Evolutionary conservation across 768 basidiomycete genomes (phyloP), one percentile per base, ranked within the genome.

Genomic region (Candolleomyces efflorescens): DNA sequence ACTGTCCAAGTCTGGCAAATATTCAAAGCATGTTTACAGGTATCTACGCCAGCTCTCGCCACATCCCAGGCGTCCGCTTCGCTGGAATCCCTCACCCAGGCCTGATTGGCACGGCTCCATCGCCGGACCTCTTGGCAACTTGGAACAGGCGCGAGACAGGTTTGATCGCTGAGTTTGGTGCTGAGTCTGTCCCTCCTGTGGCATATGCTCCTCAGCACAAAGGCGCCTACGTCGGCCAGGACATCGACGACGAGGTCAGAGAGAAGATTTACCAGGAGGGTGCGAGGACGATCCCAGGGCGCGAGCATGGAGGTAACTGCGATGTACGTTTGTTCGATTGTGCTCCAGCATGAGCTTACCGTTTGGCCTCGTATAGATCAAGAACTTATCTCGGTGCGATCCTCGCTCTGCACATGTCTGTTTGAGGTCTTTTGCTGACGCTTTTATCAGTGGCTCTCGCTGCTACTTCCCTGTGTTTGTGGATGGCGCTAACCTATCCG

Each of bases 231-330:
- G 81, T 91, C 12, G 89, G 89, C 3, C 86, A 89, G 65, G 84
- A 86, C 41, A 60, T 90, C 3, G 62, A 71, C 11, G 64, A 70
- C 0, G 73, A 78, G 3, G 66, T 86, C 2, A 65, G 67, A 50
- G 73, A 76, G 59, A 85, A 80, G 75, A 82, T 92, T 56, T 73
- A 75, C 11, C 66, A 63, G 27, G 87, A 92, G 61, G 89, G 89
- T 20, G 88, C 89, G 39, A 76, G 89, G 60, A 90, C 89, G 0
- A 75, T 89, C 44, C 89, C 89, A 6, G 87, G 85, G 13, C 69
- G 89, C n/a, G 89, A 92, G 66, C 87, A 90, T 67, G 89, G 89
- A 17, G 89, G 89, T 26, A 88, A 89, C 59, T 88, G 86, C 64
- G 86, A 89, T 71, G 87, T 82, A 63, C 57, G 77, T 75, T 47